Conservation (phyloP, 73 alveolate species). For the Diophrys appendiculata region DNA sequence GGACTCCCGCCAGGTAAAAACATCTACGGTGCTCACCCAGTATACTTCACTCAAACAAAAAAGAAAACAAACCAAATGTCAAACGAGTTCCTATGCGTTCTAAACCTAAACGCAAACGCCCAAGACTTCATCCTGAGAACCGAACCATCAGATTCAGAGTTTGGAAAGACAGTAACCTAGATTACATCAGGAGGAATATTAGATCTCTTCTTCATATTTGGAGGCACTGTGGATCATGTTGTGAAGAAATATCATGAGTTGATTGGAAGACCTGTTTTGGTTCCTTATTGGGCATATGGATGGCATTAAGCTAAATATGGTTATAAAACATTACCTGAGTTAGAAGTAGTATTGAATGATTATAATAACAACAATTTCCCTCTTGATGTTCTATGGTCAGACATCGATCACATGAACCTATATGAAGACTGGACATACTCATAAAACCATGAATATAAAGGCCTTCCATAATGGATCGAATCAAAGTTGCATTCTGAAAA, state of each 20-base stretch:
- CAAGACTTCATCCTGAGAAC: slow-evolving; percentile 62
- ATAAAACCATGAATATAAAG: slow-evolving; percentile 32
- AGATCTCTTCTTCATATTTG: slow-evolving; percentile 75
- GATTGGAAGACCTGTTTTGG: slow-evolving; percentile 83
- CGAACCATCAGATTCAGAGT: slow-evolving; percentile 13
- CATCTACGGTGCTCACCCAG: slow-evolving; percentile 93
- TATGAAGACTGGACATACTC: slow-evolving; percentile 75
- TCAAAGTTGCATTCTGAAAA: slow-evolving; percentile 36
- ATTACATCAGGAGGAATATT: slow-evolving; percentile 86
- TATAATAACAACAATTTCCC: slow-evolving; percentile 79
- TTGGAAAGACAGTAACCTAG: slow-evolving; percentile 62
- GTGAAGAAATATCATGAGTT: slow-evolving; percentile 71
- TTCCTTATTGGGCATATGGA: slow-evolving; percentile 91
- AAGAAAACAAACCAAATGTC: too few species aligned
- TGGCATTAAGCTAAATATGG: slow-evolving; percentile 95
- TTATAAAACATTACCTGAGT: slow-evolving; percentile 67
- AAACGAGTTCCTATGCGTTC: slow-evolving; percentile 47
- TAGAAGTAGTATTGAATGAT: slow-evolving; percentile 62
- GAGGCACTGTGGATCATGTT: slow-evolving; percentile 78
- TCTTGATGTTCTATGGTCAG: slow-evolving; percentile 95
- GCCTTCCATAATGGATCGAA: slow-evolving; percentile 24
- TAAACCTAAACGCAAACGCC: slow-evolving; percentile 82
- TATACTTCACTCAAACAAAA: slow-evolving; percentile 69
- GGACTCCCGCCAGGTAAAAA: slow-evolving; percentile 88
- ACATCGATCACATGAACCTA: slow-evolving; percentile 93